Conservation (phyloP, 495 filamentous ascomycete genomes). For the Xylaria flabelliformis region DNA sequence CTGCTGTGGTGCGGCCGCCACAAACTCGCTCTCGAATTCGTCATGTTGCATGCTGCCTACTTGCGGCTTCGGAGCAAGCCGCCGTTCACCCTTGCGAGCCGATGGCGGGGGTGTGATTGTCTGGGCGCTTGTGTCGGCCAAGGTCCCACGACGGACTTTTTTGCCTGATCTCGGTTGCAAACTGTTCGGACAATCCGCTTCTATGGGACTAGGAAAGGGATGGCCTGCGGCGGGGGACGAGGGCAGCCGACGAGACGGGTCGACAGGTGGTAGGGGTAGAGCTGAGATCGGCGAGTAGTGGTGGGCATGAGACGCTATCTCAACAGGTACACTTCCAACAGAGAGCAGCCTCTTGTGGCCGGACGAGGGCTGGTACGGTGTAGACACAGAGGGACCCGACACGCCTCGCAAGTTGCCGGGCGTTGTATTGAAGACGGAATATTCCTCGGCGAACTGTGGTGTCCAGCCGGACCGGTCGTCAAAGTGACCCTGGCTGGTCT, state of each 20-base stretch:
- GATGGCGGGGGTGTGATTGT: conserved; percentile 61
- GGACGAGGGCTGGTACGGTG: conserved; percentile 40
- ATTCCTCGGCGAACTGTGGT: conserved; percentile 63
- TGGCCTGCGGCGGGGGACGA: conserved; percentile 63
- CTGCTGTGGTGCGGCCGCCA: conserved; percentile 45
- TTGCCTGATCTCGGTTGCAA: conserved; percentile 43
- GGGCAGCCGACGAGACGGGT: conserved; percentile 60
- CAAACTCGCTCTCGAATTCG: conserved; percentile 52
- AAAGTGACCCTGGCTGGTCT: conserved; percentile 53
- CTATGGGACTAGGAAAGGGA: conserved; percentile 39
- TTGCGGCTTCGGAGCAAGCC: conserved; percentile 58
- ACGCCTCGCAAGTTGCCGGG: conserved; percentile 56
- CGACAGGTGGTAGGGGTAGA: conserved; percentile 61
- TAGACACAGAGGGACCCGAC: conserved; percentile 41
- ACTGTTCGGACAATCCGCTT: conserved; percentile 31
- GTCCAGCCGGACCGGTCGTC: conserved; percentile 60
- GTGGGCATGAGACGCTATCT: conserved; percentile 63
- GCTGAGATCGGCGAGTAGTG: conserved; percentile 61
- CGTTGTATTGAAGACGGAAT: conserved; percentile 63
- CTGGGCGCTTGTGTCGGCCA: conserved; percentile 47
- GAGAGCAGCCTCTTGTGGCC: conserved; percentile 50
- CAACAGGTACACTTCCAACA: conserved; percentile 47
- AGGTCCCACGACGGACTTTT: conserved; percentile 48
- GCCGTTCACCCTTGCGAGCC: conserved; percentile 55
- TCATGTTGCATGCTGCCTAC: conserved; percentile 61